Base-by-base conservation (phyloP, 1,139 yeast species). In the Pichia sp. region DNA sequence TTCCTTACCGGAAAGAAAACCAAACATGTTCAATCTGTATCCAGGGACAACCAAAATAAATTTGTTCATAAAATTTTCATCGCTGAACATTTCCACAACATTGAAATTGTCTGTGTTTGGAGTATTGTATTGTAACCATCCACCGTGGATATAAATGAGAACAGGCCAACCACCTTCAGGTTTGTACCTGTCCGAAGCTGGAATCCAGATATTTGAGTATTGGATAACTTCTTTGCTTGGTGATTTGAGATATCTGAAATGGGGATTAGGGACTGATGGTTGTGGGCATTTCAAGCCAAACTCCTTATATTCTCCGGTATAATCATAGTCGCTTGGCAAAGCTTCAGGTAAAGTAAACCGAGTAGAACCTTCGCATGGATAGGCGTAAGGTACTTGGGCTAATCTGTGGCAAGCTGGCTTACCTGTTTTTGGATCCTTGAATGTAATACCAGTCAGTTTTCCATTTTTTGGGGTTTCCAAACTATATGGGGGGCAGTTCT, bases 81-180 rank as follows among this genome's bases (percentile, higher is more conserved):
- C 66, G 54, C 70, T 71, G 41, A 62, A 65, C 33, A 61, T 54
- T 41, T 64, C 65, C 41, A 64, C 60, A 44, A 61, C 61, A 50
- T 61, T 59, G 44, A 60, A 60, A 24, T 49, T 55, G 8, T 51
- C 58, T n/a, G 49, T 51, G 52, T 66, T 65, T 6, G 77, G 74
- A 17, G 64, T 61, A 8, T 75, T 74, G 44, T 69, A 70, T 56
- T 73, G 78, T 30, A 74, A 61, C 68, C 72, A 73, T 5, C 77
- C 77, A 33, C 77, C 78, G 59, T 74, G 78, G 49, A 74, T 69
- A 57, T 69, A 74, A 36, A 70, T 60, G 47, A 72, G 54, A 20
- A 74, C 77, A 1, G 78, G 77, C 75, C 74, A 73, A 2, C 76
- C 76, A 14, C 58, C 66, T 24, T 55, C 55, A 4, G 75, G 76